Percentiles rank a stretch among this genome's conserved stretches.
These are phyloP conservation scores for Chaetomiaceae sp. DNA, from an alignment of 2,329 filamentous ascomycete genomes.

Conservation along the genomic window DNA sequence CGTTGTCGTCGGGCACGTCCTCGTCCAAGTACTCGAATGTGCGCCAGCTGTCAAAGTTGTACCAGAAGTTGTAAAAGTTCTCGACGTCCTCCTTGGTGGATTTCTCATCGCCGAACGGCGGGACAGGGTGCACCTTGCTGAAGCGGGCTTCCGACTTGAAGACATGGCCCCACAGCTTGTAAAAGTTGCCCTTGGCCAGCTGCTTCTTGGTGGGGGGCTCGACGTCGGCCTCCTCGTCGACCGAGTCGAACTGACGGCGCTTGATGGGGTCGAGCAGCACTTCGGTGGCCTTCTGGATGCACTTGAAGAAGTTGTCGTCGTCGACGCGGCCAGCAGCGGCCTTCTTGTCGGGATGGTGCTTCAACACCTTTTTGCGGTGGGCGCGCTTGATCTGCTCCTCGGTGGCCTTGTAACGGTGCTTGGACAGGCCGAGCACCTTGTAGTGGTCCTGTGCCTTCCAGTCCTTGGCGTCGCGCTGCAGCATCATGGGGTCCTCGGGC, in stretches of 20 bases:
- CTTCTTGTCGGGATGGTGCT: constrained; percentile 99
- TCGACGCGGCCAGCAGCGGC: constrained; percentile 81
- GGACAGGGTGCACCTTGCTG: constrained; percentile 86
- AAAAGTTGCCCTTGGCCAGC: constrained; percentile 75
- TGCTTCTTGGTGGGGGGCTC: constrained; percentile 93
- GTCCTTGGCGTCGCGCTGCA: constrained; percentile 93
- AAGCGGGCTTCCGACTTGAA: constrained; percentile 93
- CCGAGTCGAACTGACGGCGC: constrained; percentile 92
- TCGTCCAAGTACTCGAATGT: constrained; percentile 98
- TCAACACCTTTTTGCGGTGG: constrained; percentile 98
- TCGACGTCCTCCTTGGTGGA: constrained; percentile 87
- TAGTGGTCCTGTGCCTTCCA: constrained; percentile 99
- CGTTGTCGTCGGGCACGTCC: constrained; percentile 97
- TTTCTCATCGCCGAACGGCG: constrained; percentile 77
- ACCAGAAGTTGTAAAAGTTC: constrained; percentile 99
- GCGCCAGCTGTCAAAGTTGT: constrained; percentile 98
- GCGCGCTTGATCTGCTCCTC: constrained; percentile 99
- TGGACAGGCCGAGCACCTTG: constrained; percentile 86
- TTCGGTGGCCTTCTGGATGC: constrained; percentile 97
- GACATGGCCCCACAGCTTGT: constrained; percentile 87
- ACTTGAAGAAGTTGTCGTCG: constrained; percentile 99
- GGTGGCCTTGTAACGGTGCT: constrained; percentile 87
- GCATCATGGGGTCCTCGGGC: constrained; percentile 86
- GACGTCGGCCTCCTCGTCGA: constrained; percentile 89
- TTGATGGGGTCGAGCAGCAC: constrained; percentile 87